Conservation (phyloP, 2,329 filamentous ascomycete genomes). For the Penicillium olsonii region DNA sequence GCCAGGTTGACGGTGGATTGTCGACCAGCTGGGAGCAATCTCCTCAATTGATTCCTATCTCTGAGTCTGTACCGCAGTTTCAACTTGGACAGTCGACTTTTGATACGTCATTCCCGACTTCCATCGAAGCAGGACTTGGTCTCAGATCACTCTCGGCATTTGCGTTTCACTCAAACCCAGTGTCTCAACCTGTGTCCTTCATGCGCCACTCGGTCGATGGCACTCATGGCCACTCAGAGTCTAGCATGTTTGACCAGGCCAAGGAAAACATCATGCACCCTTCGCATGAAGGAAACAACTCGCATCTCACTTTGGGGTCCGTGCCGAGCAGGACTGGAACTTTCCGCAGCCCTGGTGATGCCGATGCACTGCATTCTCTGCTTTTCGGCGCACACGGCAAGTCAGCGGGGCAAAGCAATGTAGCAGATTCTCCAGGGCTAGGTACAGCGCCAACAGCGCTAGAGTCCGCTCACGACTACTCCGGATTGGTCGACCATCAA, state of each 20-base stretch:
- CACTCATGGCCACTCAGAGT: slow-evolving; percentile 39
- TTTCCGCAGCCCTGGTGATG: neutral
- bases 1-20: slow-evolving; percentile 15
- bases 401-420: slow-evolving; percentile 1
- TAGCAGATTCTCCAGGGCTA: slow-evolving; percentile 3
- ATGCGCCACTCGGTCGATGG: slow-evolving; percentile 33
- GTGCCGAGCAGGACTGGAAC: neutral
- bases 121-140: slow-evolving; percentile 27
- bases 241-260: slow-evolving; percentile 8
- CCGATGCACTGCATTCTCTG: slow-evolving; percentile 6
- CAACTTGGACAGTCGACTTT: slow-evolving; percentile 17
- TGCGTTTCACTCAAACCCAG: slow-evolving; percentile 32
- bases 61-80: slow-evolving; percentile 19
- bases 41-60: slow-evolving; percentile 13
- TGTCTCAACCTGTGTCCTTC: slow-evolving; percentile 40
- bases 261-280: neutral
- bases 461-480: slow-evolving; percentile 4
- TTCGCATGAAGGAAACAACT: slow-evolving; percentile 8
- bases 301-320: neutral
- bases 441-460: neutral
- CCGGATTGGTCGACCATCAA: slow-evolving; percentile 6
- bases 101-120: slow-evolving; percentile 23
- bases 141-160: slow-evolving; percentile 30
- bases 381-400: slow-evolving; percentile 10
- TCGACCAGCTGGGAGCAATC: slow-evolving; percentile 26